Percentiles rank a stretch among this genome's conserved stretches.
Evolutionary conservation across 2,329 filamentous ascomycete species (phyloP).

Genomic region (Amphichorda felina): DNA sequence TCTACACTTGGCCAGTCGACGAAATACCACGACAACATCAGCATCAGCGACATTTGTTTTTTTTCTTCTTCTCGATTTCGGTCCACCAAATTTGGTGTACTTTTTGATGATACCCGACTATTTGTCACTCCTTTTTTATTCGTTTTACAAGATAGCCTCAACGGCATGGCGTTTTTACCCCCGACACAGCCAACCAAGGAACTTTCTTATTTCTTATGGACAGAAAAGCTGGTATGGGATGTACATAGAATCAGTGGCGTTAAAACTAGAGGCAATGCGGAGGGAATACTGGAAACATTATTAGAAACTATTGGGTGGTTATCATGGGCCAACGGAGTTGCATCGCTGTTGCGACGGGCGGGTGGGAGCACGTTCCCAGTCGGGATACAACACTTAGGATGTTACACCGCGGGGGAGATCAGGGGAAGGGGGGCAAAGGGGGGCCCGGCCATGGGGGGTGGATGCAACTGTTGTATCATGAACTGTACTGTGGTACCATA

Average conservation of each 20-base stretch:
- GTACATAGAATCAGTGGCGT: slow-evolving; percentile 1
- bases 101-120: slow-evolving; percentile 1
- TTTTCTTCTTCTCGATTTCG: too few relatives aligned
- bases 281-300: not conserved
- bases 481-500: too few relatives aligned
- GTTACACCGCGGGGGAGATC: too few relatives aligned
- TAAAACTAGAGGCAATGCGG: not conserved
- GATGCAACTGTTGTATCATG: too few relatives aligned
- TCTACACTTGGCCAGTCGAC: too few relatives aligned
- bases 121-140: not conserved
- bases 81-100: not conserved
- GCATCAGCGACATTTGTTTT: not conserved
- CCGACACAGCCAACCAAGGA: not conserved
- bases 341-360: not conserved
- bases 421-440: too few relatives aligned
- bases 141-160: too few relatives aligned
- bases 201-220: not conserved
- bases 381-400: too few relatives aligned
- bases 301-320: not conserved
- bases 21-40: not conserved
- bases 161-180: not conserved
- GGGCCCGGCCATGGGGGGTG: too few relatives aligned
- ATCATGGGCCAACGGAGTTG: slow-evolving; percentile 1
- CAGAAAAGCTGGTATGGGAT: not conserved
- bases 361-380: too few relatives aligned